These are phyloP conservation scores for Phytophthora hibernalis DNA, from an alignment of 352 stramenopile genomes.

Conservation along the genomic window DNA sequence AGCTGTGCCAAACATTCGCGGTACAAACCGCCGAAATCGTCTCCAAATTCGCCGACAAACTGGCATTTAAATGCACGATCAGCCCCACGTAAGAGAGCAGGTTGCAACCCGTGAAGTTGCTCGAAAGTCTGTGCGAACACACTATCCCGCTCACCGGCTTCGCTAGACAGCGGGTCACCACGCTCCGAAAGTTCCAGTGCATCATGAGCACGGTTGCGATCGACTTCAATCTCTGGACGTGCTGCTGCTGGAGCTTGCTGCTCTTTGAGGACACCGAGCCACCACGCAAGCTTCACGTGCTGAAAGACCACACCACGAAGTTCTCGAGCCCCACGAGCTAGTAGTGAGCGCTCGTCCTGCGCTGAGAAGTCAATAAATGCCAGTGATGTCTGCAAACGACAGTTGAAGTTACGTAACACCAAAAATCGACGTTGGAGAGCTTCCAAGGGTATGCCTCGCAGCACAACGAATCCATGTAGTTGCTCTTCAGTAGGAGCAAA, in stretches of 20 bases:
- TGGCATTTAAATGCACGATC: conserved; percentile 93
- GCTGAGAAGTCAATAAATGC: conserved; percentile 88
- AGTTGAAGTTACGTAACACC: conserved; percentile 90
- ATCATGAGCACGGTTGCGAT: conserved; percentile 80
- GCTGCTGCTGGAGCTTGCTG: conserved; percentile 83
- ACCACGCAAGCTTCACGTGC: conserved; percentile 90
- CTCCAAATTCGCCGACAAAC: conserved; percentile 91
- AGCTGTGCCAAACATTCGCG: conserved; percentile 90
- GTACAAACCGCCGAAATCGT: conserved; percentile 92
- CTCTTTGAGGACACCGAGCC: conserved; percentile 88
- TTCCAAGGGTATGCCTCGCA: conserved; percentile 56
- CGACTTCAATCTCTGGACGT: conserved; percentile 86
- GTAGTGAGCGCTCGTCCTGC: conserved; percentile 60
- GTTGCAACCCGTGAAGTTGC: conserved; percentile 86
- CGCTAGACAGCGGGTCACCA: conserved; percentile 31
- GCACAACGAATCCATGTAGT: conserved; percentile 53
- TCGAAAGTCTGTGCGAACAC: conserved; percentile 90
- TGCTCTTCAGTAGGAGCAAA: conserved; percentile 78
- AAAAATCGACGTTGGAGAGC: conserved; percentile 83
- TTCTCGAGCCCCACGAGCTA: conserved; percentile 61
- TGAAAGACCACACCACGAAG: conserved; percentile 86
- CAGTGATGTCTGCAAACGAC: conserved; percentile 83
- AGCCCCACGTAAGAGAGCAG: conserved; percentile 80
- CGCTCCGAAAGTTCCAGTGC: conserved; percentile 54
- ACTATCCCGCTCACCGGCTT: conserved; percentile 64